Percentiles rank a stretch among this genome's conserved stretches.
Evolutionary conservation across 75 land plant species (phyloP).

Genomic region (Adiantum capillusveneris): DNA sequence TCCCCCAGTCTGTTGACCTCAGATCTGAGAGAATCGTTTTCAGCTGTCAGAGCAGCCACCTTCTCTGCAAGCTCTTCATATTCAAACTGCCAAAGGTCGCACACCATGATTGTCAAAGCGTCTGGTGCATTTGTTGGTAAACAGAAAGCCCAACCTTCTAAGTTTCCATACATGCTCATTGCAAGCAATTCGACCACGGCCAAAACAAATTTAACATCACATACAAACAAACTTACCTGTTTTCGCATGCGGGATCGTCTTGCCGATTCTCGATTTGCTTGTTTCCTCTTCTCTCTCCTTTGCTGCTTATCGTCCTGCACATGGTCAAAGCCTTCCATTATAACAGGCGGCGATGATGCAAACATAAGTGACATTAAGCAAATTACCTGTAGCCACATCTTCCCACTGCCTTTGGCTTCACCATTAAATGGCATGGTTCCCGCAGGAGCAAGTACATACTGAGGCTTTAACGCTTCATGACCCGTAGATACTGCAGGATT

Average conservation of each 20-base stretch:
- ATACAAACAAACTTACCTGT: constrained; percentile 18
- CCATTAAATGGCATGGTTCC: constrained; percentile 2
- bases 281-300: constrained; percentile 64
- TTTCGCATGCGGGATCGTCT: constrained; percentile 70
- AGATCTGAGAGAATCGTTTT: constrained; percentile 48
- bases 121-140: no score
- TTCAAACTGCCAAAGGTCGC: constrained; percentile 49
- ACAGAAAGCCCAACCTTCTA: no score
- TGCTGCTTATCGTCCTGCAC: constrained; percentile 56
- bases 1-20: constrained; percentile 48
- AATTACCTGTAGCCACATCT: constrained; percentile 12
- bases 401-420: neutral
- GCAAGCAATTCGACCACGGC: no score
- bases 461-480: neutral
- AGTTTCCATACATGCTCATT: no score
- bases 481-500: neutral
- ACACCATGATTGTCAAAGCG: neutral
- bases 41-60: constrained; percentile 50
- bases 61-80: constrained; percentile 58
- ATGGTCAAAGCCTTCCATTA: neutral
- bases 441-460: neutral
- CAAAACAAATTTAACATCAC: no score
- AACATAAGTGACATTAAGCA: neutral
- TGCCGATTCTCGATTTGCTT: constrained; percentile 81
- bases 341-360: neutral